Conservation (phyloP, 1,284 basidiomycete genomes). For the Apiotrichum brassicae region DNA sequence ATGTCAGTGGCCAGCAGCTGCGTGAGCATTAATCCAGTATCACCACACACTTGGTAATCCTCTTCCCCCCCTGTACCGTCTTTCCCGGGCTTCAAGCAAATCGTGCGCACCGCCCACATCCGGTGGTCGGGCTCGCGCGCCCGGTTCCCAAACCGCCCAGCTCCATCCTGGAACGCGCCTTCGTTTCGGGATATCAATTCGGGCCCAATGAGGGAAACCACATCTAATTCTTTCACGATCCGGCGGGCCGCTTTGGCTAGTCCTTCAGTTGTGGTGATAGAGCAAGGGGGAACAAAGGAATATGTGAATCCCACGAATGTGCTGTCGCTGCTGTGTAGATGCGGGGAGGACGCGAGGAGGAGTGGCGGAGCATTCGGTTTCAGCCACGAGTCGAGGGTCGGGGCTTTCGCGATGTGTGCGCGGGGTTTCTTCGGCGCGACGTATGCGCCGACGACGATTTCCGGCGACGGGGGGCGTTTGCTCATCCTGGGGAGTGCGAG, state of each 20-base stretch:
- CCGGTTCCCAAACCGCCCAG: constrained; percentile 26
- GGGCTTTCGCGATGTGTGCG: constrained; percentile 9
- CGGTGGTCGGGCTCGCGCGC: constrained; percentile 42
- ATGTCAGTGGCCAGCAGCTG: background rate
- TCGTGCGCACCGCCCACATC: constrained; percentile 41
- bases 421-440: constrained; percentile 2
- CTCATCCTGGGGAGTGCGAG: constrained; percentile 1
- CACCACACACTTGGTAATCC: constrained; percentile 37
- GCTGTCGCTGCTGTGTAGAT: constrained; percentile 30
- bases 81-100: constrained; percentile 33
- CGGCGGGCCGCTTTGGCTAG: constrained; percentile 32
- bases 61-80: constrained; percentile 41
- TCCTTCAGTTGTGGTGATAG: constrained; percentile 18
- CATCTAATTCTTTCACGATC: constrained; percentile 35
- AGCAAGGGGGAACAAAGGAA: constrained; percentile 24
- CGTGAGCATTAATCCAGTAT: background rate
- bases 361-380: constrained; percentile 26
- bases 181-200: constrained; percentile 23
- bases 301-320: constrained; percentile 37
- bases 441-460: background rate
- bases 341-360: constrained; percentile 28
- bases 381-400: constrained; percentile 35
- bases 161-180: constrained; percentile 34
- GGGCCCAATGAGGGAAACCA: constrained; percentile 25
- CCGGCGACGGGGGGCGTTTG: constrained; percentile 3